These are phyloP conservation scores for Lasiodiplodia sp. DNA, from an alignment of 2,329 filamentous ascomycete genomes.

Conservation along the genomic window DNA sequence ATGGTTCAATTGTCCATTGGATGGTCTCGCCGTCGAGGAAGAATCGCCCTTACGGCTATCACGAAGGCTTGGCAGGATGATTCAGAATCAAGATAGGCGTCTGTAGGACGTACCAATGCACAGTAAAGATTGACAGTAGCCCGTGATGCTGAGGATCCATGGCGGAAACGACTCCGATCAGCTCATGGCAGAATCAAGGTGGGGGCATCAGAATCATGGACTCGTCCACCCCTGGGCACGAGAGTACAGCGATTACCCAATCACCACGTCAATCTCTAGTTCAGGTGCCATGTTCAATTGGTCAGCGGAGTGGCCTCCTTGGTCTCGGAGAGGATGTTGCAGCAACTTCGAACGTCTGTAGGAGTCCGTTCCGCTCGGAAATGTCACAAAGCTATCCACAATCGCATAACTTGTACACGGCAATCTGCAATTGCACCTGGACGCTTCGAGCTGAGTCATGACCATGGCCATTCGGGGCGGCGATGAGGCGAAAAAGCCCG, in stretches of 20 bases:
- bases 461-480: not conserved
- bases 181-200: not conserved
- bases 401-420: not conserved
- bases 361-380: constrained; percentile 13
- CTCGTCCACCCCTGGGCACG: not conserved
- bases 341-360: constrained; percentile 24
- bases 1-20: too few species aligned
- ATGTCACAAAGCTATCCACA: not conserved
- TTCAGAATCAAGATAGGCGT: not conserved
- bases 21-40: too few species aligned
- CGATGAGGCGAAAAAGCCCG: not conserved
- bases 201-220: not conserved
- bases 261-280: not conserved
- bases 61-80: not conserved
- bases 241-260: not conserved
- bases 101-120: not conserved
- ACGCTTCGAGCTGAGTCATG: not conserved
- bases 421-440: not conserved
- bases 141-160: not conserved
- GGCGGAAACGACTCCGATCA: not conserved
- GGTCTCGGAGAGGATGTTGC: not conserved
- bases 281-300: not conserved
- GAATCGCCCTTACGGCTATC: too few species aligned
- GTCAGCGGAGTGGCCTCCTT: not conserved
- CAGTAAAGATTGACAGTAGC: not conserved